Percentiles rank a stretch among this genome's conserved stretches.
These are phyloP conservation scores for Monocercomonoides exilis DNA, from an alignment of 78 protist genomes.

Conservation along the genomic window DNA sequence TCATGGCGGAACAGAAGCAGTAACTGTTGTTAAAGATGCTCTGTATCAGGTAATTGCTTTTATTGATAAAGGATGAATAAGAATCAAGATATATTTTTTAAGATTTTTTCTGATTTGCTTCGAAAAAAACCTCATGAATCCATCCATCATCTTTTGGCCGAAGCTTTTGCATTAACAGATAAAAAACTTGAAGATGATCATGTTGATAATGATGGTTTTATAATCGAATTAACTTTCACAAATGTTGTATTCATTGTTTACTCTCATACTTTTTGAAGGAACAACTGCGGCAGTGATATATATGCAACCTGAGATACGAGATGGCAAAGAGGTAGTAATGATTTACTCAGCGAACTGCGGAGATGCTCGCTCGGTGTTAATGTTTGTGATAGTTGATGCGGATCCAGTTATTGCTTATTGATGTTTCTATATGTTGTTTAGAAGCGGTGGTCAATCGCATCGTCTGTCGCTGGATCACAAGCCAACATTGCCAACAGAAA, in stretches of 20 bases:
- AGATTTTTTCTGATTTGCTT: background rate
- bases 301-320: background rate
- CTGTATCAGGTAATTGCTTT: too few species aligned
- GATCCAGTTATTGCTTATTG: too few species aligned
- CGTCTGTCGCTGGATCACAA: background rate
- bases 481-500: background rate
- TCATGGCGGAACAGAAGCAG: constrained; percentile 30
- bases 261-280: background rate
- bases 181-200: background rate
- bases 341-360: constrained; percentile 27
- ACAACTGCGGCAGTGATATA: background rate
- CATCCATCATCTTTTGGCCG: background rate
- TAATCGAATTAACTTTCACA: background rate
- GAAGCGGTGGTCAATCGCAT: too few species aligned
- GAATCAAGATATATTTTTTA: too few species aligned
- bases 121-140: background rate
- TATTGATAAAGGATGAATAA: too few species aligned
- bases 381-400: background rate
- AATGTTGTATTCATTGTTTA: background rate
- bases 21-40: background rate
- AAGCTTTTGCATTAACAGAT: background rate
- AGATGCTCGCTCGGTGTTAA: constrained; percentile 15
- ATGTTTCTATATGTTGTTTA: too few species aligned
- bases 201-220: background rate
- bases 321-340: background rate